These are phyloP conservation scores for Calonectria ilicicola DNA, from an alignment of 2,329 filamentous ascomycete species.

Conservation along the genomic window DNA sequence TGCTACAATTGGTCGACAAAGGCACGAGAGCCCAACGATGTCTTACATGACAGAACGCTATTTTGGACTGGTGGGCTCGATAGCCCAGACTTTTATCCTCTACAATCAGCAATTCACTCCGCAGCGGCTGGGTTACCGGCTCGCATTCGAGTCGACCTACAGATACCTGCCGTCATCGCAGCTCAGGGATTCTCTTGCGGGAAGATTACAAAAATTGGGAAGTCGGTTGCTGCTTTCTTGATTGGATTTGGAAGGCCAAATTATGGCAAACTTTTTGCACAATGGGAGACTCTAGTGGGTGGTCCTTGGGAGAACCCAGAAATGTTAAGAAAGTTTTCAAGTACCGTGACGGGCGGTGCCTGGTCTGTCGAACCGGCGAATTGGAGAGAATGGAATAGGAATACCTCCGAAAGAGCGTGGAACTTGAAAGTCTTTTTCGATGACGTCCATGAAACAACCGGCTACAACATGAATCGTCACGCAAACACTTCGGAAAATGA, in stretches of 20 bases:
- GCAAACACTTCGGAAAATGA: neutral
- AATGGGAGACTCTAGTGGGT: constrained; percentile 20
- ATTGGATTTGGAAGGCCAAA: constrained; percentile 23
- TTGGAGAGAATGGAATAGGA: constrained; percentile 23
- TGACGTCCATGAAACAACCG: neutral
- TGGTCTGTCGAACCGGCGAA: constrained; percentile 10
- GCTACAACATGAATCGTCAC: constrained; percentile 23
- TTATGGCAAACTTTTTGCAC: constrained; percentile 17
- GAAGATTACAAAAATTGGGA: constrained; percentile 7
- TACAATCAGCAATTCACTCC: constrained; percentile 10
- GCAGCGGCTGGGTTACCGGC: constrained; percentile 20
- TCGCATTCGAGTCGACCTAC: neutral
- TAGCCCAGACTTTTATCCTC: constrained; percentile 15
- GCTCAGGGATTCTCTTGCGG: constrained; percentile 12
- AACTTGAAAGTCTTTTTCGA: neutral
- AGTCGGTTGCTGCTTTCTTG: neutral
- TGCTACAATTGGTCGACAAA: constrained; percentile 19
- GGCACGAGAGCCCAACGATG: constrained; percentile 10
- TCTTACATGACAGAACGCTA: neutral
- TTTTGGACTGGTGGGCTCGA: constrained; percentile 28
- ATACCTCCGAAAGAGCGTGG: constrained; percentile 22
- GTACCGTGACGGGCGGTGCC: constrained; percentile 19
- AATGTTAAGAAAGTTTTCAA: constrained; percentile 7
- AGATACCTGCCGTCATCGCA: constrained; percentile 17
- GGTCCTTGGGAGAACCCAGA: constrained; percentile 18